These are phyloP conservation scores for Vitis rotundifolia DNA, from an alignment of 164 flowering plant species.

Conservation along the genomic window DNA sequence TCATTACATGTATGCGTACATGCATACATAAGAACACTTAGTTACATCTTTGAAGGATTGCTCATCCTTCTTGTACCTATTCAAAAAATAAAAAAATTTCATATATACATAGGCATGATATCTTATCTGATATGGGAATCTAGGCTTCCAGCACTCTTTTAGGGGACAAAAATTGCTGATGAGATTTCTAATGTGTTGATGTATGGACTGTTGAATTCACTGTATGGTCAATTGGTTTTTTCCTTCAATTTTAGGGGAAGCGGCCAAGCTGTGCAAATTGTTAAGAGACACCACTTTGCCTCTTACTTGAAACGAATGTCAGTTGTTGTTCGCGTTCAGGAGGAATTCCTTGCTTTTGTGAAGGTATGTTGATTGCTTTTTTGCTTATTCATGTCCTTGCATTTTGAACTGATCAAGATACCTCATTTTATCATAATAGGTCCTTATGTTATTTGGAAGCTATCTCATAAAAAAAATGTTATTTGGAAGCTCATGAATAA, in stretches of 20 bases:
- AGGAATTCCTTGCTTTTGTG: slow-evolving; percentile 88
- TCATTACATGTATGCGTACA: too few species aligned
- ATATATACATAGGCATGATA: too few species aligned
- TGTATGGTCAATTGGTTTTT: not conserved
- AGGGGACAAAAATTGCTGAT: not conserved
- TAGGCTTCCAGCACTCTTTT: not conserved
- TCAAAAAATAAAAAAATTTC: too few species aligned
- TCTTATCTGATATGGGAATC: not conserved
- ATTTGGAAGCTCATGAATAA: too few species aligned
- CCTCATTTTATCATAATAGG: not conserved
- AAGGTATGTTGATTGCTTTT: slow-evolving; percentile 53
- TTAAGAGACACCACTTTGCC: slow-evolving; percentile 97
- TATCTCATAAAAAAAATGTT: too few species aligned
- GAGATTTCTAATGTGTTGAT: not conserved
- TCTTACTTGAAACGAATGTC: slow-evolving; percentile 97
- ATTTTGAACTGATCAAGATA: too few species aligned
- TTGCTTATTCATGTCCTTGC: not conserved
- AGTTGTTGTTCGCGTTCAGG: slow-evolving; percentile 86
- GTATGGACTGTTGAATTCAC: not conserved
- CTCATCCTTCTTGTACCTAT: too few species aligned
- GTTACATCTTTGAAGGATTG: not conserved
- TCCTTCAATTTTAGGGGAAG: slow-evolving; percentile 54
- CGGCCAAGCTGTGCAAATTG: slow-evolving; percentile 79
- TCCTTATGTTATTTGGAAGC: too few species aligned
- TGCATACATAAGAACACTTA: not conserved